phyloP scores from a whole-genome alignment of 441 rosid species.

The Flueggea neowawraea region DNA sequence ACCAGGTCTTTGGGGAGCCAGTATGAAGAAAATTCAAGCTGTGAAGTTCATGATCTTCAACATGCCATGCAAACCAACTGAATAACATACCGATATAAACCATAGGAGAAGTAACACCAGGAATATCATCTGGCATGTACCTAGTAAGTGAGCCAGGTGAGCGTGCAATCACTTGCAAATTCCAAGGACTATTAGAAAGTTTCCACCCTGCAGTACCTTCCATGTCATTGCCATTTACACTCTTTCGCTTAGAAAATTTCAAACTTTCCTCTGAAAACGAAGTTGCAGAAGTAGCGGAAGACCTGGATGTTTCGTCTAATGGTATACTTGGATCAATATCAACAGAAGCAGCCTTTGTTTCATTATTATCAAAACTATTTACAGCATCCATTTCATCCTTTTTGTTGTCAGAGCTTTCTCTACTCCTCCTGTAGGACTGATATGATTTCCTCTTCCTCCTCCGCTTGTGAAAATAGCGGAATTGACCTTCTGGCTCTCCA shows the following conservation, averaged over 20 bases:
- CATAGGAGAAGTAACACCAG: conserved; percentile 99
- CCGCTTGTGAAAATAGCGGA: conserved; percentile 57
- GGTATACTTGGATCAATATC: conserved; percentile 22
- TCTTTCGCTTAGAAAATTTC: conserved; percentile 41
- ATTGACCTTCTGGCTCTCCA: conserved; percentile 78
- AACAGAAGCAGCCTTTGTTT: conserved; percentile 21
- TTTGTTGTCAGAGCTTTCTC: conserved; percentile 32
- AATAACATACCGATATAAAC: conserved; percentile 96
- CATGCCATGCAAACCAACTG: conserved; percentile 99
- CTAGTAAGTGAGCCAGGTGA: conserved; percentile 98
- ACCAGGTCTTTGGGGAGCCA: conserved; percentile 98
- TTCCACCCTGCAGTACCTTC: conserved; percentile 99
- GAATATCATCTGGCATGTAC: conserved; percentile 99
- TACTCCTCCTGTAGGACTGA: conserved; percentile 53
- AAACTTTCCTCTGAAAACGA: conserved; percentile 26
- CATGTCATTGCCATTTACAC: conserved; percentile 45
- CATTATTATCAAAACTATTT: conserved; percentile 18
- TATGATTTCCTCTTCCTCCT: conserved; percentile 73
- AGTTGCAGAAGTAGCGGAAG: conserved; percentile 26
- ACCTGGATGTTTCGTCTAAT: conserved; percentile 23
- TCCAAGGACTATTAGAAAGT: conserved; percentile 99
- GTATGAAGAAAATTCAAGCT: conserved; percentile 98
- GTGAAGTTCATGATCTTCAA: conserved; percentile 99
- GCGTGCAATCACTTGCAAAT: conserved; percentile 91
- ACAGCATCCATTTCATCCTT: conserved; percentile 24